Base-by-base conservation (phyloP, 495 filamentous ascomycete species). In the Aeminium ludgeri region DNA sequence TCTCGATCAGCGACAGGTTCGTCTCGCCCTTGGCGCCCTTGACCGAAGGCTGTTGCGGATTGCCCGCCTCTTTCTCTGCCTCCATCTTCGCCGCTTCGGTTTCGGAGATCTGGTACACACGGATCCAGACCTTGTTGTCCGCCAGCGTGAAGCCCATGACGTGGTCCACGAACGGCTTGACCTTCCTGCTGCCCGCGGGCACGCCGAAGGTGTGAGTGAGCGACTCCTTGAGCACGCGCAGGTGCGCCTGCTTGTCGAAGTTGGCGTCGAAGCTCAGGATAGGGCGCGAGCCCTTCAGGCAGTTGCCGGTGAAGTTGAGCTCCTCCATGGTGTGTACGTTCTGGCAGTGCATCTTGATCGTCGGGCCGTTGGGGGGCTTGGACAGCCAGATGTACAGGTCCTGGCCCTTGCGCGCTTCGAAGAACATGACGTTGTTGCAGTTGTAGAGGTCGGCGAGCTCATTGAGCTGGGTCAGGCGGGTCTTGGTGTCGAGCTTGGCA, bases 361-460 rank as follows among this genome's bases (percentile, higher is more conserved):
- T 93, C 4, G 87, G 89, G 0, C 89, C 89, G 56, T 99, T 99
- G 7, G 89, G 89, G 2, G 85, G 78, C 55, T 91, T 91, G 60
- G 80, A 73, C 55, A 95, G 70, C 87, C 87, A 94, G 33, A 87
- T 69, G 58, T 94, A 97, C 27, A 91, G 63, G 68, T 96, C 89
- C 58, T 91, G 78, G 29, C 82, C 84, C 62, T 96, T 97, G 46
- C 85, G 68, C 40, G 86, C 89, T 64, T 97, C 89, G 58, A 95
- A 89, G 64, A 93, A 99, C 46, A 93, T 69, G 38, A 96, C 76
- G 60, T 95, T 89, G 64, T 99, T 99, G 74, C 87, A 95, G 51
- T 94, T 96, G 68, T 95, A 92, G 15, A 99, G 73, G 50, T 99
- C 87, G 30, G 89, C 89, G 12, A 96, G 75, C 58, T 93, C 87